Base-by-base conservation (phyloP, 768 basidiomycete species). In the Lactifluus pinguis region DNA sequence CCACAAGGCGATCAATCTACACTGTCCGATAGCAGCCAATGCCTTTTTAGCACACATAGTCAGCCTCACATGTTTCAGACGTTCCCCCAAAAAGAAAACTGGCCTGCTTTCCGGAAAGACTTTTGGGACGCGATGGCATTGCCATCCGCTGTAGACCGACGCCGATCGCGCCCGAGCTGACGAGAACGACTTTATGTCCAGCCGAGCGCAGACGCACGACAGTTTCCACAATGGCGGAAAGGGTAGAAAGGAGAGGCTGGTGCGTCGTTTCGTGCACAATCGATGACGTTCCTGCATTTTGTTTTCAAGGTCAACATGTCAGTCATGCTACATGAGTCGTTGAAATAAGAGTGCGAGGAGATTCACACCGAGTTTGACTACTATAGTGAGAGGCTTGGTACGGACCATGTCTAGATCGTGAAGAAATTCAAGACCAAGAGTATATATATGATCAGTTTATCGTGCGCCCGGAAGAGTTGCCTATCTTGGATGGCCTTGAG, bases 101-200 rank as follows among this genome's bases (percentile, higher is more conserved):
- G 67, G 88, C 93, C 82, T 98, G 95, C 74, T 95, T 97, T 53
- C 91, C 91, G 2, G 88, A 85, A 21, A 99, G 74, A 62, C 80
- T 86, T 67, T 95, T 95, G 3, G 94, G 92, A 55, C 82, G 78
- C 55, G 81, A 84, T 13, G 85, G 78, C 62, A 97, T 74, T 39
- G 84, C 80, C 97, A 99, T 98, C 44, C 94, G 80, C 71, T 93
- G 87, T 62, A 98, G 72, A 0, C 97, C 97, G 17, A 98, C 92
- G 0, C 87, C 97, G 60, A 98, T 98, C n/a, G 97, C 97, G 1
- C 97, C 97, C 21, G 94, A 97, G 68, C 89, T 93, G 61, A 97
- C 93, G 11, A 99, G 83, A 4, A 98, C 91, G 56, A 98, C 91
- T 68, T 93, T 89, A 75, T 99, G 95, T 0, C 95, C 95, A 47